Evolutionary conservation across 2,329 filamentous ascomycete species (phyloP).

Genomic region (Venturia pyrina): DNA sequence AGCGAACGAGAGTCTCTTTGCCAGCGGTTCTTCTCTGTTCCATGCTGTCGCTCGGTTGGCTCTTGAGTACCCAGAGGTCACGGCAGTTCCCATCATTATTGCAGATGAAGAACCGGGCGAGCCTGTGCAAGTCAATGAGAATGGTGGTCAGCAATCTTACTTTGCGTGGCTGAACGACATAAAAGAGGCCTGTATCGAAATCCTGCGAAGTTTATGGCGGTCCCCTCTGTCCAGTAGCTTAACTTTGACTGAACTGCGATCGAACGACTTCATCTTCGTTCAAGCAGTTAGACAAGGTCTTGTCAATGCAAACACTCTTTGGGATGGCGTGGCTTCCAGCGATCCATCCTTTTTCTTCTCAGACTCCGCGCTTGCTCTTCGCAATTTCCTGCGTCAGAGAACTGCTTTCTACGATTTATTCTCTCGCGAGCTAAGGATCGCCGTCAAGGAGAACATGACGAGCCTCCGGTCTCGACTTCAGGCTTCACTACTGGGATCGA

Average conservation of each 20-base stretch:
- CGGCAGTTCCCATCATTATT: constrained; percentile 25
- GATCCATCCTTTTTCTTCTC: constrained; percentile 59
- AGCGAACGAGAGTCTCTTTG: constrained; percentile 59
- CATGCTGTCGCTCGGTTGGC: constrained; percentile 69
- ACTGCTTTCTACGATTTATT: constrained; percentile 76
- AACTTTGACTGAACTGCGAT: constrained; percentile 69
- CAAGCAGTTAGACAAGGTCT: constrained; percentile 62
- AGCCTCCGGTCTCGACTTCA: constrained; percentile 36
- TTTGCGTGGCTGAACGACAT: constrained; percentile 32
- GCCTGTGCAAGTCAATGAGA: neutral
- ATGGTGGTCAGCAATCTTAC: constrained; percentile 18
- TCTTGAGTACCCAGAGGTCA: constrained; percentile 55
- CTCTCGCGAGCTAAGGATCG: constrained; percentile 70
- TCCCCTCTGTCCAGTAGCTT: constrained; percentile 68
- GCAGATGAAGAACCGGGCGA: neutral
- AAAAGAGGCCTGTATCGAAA: constrained; percentile 38
- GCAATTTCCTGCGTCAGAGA: constrained; percentile 69
- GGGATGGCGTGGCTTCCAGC: constrained; percentile 58
- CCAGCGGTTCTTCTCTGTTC: constrained; percentile 64
- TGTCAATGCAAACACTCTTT: constrained; percentile 58
- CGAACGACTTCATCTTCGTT: constrained; percentile 69
- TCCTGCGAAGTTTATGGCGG: constrained; percentile 74
- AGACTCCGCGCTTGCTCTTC: constrained; percentile 57
- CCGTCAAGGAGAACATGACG: constrained; percentile 60
- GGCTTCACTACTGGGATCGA: constrained; percentile 64